Base-by-base conservation (phyloP, 1,139 yeast genomes). In the Geotrichum candidum region DNA sequence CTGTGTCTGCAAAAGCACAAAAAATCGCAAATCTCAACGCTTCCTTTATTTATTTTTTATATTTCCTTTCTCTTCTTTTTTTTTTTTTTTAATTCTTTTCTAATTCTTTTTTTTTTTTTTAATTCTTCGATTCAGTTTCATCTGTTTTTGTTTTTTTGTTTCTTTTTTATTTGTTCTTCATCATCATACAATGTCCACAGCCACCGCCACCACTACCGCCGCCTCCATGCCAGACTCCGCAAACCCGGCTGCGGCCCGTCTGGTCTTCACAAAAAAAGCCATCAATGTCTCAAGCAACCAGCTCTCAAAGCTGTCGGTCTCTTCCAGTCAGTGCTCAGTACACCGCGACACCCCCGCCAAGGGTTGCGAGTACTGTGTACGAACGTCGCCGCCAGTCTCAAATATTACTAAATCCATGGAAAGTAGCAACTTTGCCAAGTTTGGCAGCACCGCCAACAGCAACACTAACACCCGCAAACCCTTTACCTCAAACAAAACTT, bases 81-180 rank as follows among this genome's bases (percentile, higher is more conserved):
- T 33, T 61, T 61, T 58, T 59, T 64, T 51, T 63, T 61, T 60
- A 63, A 65, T 53, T 65, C 65, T 18, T 18, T 18, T 18, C n/a
- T n/a, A n/a, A n/a, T 18, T 18, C 1, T 18, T 18, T 18, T 18
- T 18, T 50, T 62, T 38, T 57, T 61, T 53, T 64, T 58, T 38
- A 58, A 9, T 18, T 57, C 35, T 22, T 29, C 53, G 31, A 50
- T 31, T n/a, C 23, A 13, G 56, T 58, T 55, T 65, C 57, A 46
- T 53, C 56, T 41, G 41, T 53, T 61, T 53, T 59, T 62, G 56
- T 65, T 64, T 58, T 64, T 58, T 54, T 54, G 62, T 65, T 70
- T 52, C 41, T 23, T 55, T 27, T 29, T 6, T 18, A 11, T 25
- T 35, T 15, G 5, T 55, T 18, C 18, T 27, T 29, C 45, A 27